Conservation (phyloP, 2,329 filamentous ascomycete species). For the Hypoxylon sp. region DNA sequence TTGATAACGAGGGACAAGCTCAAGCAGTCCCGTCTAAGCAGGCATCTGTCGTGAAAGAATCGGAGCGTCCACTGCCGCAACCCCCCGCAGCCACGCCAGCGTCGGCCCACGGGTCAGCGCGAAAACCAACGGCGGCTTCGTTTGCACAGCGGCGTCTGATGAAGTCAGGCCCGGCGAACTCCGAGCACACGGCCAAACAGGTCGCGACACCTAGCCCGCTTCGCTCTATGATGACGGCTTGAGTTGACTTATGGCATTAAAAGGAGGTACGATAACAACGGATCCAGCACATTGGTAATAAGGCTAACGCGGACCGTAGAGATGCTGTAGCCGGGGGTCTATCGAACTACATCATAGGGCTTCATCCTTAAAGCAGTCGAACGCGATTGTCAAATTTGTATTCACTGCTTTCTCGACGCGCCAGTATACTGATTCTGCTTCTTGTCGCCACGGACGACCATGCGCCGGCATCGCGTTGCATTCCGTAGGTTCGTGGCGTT, state of each 20-base stretch:
- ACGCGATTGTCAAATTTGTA: slow-evolving; percentile 21
- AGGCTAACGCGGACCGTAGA: slow-evolving; percentile 29
- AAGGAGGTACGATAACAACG: slow-evolving; percentile 48
- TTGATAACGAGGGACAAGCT: slow-evolving; percentile 85
- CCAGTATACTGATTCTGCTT: slow-evolving; percentile 43
- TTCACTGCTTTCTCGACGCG: slow-evolving; percentile 33
- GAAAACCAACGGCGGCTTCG: slow-evolving; percentile 52
- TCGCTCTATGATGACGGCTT: slow-evolving; percentile 76
- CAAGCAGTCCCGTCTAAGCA: slow-evolving; percentile 65
- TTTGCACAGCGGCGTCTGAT: slow-evolving; percentile 62
- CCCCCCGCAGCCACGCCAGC: slow-evolving; percentile 57
- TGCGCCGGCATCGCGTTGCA: slow-evolving; percentile 19
- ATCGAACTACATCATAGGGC: slow-evolving; percentile 43
- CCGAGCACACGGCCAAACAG: slow-evolving; percentile 61
- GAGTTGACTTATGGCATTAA: slow-evolving; percentile 49
- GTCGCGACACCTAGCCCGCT: slow-evolving; percentile 75
- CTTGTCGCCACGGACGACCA: slow-evolving; percentile 30
- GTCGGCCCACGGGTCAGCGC: slow-evolving; percentile 43
- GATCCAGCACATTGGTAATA: slow-evolving; percentile 2
- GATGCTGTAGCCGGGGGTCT: slow-evolving; percentile 43
- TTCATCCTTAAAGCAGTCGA: slow-evolving; percentile 37
- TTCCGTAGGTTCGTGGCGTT: slow-evolving; percentile 30
- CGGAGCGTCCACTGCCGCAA: slow-evolving; percentile 58
- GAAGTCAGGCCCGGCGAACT: slow-evolving; percentile 61
- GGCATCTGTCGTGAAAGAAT: slow-evolving; percentile 56